These are phyloP conservation scores for Meyerozyma elateridarum DNA, from an alignment of 1,139 yeast genomes.

Conservation along the genomic window DNA sequence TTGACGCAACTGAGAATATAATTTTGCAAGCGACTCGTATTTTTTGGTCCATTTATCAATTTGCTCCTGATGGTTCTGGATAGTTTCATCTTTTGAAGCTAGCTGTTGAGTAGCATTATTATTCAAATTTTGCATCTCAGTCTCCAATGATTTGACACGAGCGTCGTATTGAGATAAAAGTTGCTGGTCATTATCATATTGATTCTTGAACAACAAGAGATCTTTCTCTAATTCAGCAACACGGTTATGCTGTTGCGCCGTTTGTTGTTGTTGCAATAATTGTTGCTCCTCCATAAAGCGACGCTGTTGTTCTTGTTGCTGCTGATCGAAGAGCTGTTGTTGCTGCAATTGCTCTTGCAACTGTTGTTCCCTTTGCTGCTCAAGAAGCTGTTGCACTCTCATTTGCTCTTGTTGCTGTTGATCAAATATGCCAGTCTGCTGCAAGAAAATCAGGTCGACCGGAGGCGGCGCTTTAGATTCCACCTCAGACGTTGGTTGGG, in stretches of 20 bases:
- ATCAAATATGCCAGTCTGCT: constrained; percentile 42
- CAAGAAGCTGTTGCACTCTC: constrained; percentile 59
- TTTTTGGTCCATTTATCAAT: constrained; percentile 76
- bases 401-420: constrained; percentile 64
- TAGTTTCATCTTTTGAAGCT: constrained; percentile 72
- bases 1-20: constrained; percentile 87
- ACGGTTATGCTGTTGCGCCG: constrained; percentile 73
- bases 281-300: constrained; percentile 51
- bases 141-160: constrained; percentile 78
- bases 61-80: constrained; percentile 69
- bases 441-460: constrained; percentile 39
- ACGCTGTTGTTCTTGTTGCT: constrained; percentile 61
- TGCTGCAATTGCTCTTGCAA: constrained; percentile 51
- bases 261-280: constrained; percentile 61
- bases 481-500: constrained; percentile 31
- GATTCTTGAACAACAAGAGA: constrained; percentile 67
- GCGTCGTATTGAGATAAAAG: constrained; percentile 84
- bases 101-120: constrained; percentile 70
- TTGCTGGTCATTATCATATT: constrained; percentile 82
- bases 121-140: constrained; percentile 59
- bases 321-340: constrained; percentile 64
- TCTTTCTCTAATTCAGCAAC: constrained; percentile 83
- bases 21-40: constrained; percentile 84
- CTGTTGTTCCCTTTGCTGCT: constrained; percentile 41
- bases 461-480: constrained; percentile 30